Evolutionary conservation across 352 stramenopile species (phyloP).

Genomic region (Globisporangium canariense): DNA sequence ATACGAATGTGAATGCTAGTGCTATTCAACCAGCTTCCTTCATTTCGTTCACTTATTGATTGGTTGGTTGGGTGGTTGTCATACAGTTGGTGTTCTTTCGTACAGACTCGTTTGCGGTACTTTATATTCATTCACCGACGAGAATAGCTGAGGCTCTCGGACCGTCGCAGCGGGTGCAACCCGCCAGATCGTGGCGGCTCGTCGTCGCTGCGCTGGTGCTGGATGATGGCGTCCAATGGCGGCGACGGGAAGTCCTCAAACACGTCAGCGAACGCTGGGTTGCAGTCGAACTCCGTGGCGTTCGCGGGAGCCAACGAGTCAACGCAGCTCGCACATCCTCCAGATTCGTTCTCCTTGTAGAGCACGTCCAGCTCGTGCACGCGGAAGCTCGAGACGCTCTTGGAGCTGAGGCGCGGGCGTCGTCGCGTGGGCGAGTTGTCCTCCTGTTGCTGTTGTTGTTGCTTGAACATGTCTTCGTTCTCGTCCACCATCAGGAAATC

Average conservation of each 20-base stretch:
- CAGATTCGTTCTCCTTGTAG: conserved; percentile 27
- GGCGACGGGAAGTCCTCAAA: conserved; percentile 53
- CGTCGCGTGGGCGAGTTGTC: conserved; percentile 11
- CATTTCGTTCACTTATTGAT: neutral
- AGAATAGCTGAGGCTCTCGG: conserved; percentile 34
- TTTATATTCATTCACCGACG: conserved; percentile 5
- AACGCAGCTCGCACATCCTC: neutral
- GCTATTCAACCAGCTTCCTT: neutral
- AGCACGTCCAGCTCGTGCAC: conserved; percentile 58
- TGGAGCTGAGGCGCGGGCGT: conserved; percentile 25
- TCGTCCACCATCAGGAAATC: conserved; percentile 71
- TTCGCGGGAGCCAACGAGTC: conserved; percentile 4
- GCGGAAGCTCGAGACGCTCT: conserved; percentile 47
- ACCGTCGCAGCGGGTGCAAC: conserved; percentile 24
- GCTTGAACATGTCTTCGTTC: conserved; percentile 20
- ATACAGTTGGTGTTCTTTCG: neutral
- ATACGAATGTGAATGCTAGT: too few species aligned
- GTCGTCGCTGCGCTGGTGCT: conserved; percentile 37
- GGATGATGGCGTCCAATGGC: conserved; percentile 54
- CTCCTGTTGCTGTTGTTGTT: neutral
- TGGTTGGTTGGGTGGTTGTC: neutral
- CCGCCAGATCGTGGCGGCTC: conserved; percentile 1
- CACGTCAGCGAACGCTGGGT: conserved; percentile 46
- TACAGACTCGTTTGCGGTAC: neutral
- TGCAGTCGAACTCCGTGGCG: conserved; percentile 24